phyloP scores from a whole-genome alignment of 352 stramenopile genomes.

The Phytophthora europaea region DNA sequence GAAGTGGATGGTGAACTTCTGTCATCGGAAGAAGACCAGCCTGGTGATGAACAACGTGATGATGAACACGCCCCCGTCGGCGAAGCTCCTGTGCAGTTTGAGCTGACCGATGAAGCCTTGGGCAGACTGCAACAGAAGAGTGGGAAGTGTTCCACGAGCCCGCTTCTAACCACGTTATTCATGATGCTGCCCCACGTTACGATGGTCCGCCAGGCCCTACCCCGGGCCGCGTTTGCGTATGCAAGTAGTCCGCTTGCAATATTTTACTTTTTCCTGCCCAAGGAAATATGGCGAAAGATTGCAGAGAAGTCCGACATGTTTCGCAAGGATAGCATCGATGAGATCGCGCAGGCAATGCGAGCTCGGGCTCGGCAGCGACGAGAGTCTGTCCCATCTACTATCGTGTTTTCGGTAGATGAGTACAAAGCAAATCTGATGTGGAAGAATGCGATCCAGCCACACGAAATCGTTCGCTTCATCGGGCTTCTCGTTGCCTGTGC shows the following conservation, averaged over 20 bases:
- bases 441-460: slow-evolving; percentile 7
- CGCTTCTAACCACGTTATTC: slow-evolving; percentile 1
- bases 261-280: slow-evolving; percentile 3
- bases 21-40: background rate
- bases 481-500: background rate
- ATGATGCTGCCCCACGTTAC: background rate
- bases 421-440: background rate
- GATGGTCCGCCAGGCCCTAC: background rate
- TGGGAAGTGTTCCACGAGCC: slow-evolving; percentile 1
- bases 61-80: no score
- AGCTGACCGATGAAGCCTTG: background rate
- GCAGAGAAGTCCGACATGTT: background rate
- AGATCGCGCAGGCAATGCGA: background rate
- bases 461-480: slow-evolving; percentile 8
- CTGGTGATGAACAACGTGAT: background rate
- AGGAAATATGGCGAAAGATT: slow-evolving; percentile 7
- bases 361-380: background rate
- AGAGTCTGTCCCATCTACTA: background rate
- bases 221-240: slow-evolving; percentile 1
- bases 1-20: no score
- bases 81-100: background rate
- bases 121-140: background rate
- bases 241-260: background rate
- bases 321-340: background rate
- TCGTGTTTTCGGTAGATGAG: slow-evolving; percentile 10